A percentile compares a stretch with the other conserved stretches of the same genome.
phyloP scores from a whole-genome alignment of 2,329 filamentous ascomycete species.

The Neophaeococcomyces aloes region DNA sequence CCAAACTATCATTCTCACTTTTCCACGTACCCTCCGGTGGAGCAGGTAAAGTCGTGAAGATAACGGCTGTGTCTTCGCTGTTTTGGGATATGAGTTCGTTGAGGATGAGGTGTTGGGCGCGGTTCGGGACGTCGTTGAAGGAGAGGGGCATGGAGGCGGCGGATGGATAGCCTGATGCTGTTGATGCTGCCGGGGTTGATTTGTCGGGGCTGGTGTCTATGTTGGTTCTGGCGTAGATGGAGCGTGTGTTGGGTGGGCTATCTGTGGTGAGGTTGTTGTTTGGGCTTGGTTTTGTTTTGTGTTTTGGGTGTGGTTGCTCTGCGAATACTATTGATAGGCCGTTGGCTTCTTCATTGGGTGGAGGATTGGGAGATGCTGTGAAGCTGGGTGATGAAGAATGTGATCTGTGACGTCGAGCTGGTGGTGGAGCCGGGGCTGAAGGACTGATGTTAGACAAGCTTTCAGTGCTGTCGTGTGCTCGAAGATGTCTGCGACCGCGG shows the following conservation, averaged over 20 bases:
- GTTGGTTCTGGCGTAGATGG: conserved; percentile 30
- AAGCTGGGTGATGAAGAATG: conserved; percentile 50
- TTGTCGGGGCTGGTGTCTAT: not conserved
- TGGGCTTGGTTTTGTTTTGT: conserved; percentile 14
- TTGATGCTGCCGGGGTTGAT: conserved; percentile 5
- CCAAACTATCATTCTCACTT: conserved; percentile 58
- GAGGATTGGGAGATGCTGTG: conserved; percentile 61
- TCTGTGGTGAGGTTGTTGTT: conserved; percentile 12
- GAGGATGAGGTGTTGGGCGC: conserved; percentile 74
- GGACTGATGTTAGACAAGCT: conserved; percentile 1
- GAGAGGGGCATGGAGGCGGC: conserved; percentile 58
- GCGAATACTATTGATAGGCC: conserved; percentile 69
- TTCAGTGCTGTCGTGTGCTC: conserved; percentile 1
- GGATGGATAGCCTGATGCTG: conserved; percentile 41
- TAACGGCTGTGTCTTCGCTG: conserved; percentile 60
- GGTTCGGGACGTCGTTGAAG: conserved; percentile 77
- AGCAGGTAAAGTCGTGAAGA: conserved; percentile 75
- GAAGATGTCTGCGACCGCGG: not conserved
- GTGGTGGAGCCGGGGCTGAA: not conserved
- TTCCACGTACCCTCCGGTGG: conserved; percentile 65
- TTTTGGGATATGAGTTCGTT: conserved; percentile 70
- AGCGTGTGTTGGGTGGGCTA: conserved; percentile 21
- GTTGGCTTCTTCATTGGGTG: conserved; percentile 54
- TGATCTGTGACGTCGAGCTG: conserved; percentile 5
- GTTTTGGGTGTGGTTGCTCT: conserved; percentile 32